Conservation (phyloP, 495 filamentous ascomycete species). For the Hypomontagnella submonticulosa region DNA sequence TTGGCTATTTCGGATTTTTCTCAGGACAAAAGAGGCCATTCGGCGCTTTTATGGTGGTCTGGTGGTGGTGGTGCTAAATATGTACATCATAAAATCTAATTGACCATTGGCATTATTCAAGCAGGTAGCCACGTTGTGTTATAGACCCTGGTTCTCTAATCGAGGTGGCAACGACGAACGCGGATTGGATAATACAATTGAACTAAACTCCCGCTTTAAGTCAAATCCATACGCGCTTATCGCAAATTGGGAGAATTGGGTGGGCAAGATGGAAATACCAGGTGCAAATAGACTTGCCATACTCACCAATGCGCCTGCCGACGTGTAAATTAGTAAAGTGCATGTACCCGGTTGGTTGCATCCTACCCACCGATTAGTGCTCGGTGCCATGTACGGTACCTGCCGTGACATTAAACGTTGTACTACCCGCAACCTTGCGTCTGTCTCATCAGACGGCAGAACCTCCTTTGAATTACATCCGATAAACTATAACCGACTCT, state of each 20-base stretch:
- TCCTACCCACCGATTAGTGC: slow-evolving; percentile 23
- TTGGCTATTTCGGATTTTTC: slow-evolving; percentile 12
- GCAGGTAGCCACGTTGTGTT: slow-evolving; percentile 18
- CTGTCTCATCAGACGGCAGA: slow-evolving; percentile 40
- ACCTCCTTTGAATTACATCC: slow-evolving; percentile 44
- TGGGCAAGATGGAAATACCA: slow-evolving; percentile 12
- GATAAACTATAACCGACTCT: slow-evolving; percentile 23
- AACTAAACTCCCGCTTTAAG: slow-evolving; percentile 29
- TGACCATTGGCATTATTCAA: too few species aligned
- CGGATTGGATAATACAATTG: slow-evolving; percentile 6
- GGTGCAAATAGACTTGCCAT: too few species aligned
- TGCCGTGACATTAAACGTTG: slow-evolving; percentile 25
- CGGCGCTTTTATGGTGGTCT: neutral
- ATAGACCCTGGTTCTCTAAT: slow-evolving; percentile 3
- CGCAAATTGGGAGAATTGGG: slow-evolving; percentile 25
- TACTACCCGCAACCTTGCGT: slow-evolving; percentile 28
- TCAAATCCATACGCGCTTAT: slow-evolving; percentile 31
- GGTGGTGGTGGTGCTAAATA: too few species aligned
- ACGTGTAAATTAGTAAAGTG: slow-evolving; percentile 20
- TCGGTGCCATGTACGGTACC: slow-evolving; percentile 29
- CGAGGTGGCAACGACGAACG: too few species aligned
- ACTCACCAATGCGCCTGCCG: neutral
- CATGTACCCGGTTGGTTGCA: slow-evolving; percentile 35
- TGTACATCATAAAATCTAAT: too few species aligned
- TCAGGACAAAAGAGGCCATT: slow-evolving; percentile 4